Conservation (phyloP, 352 stramenopile species). For the Globisporangium carolinianum region DNA sequence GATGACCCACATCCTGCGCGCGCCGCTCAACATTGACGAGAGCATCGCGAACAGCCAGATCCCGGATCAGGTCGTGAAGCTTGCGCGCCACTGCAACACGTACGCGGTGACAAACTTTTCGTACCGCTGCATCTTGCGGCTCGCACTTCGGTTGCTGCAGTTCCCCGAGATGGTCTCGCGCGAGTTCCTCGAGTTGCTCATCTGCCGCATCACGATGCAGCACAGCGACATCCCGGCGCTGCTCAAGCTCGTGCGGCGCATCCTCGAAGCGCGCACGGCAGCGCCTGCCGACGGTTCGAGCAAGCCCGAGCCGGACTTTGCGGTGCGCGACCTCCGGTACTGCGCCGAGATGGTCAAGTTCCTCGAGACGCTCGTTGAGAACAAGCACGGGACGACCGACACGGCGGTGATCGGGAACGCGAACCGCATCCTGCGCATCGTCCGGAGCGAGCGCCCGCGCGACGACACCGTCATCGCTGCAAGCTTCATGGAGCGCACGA, state of each 20-base stretch:
- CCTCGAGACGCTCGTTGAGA: constrained; percentile 41
- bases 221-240: constrained; percentile 63
- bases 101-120: constrained; percentile 62
- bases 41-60: constrained; percentile 60
- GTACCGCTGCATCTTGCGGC: constrained; percentile 55
- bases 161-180: constrained; percentile 59
- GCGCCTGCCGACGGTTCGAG: constrained; percentile 19
- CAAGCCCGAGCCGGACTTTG: constrained; percentile 31
- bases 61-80: constrained; percentile 65
- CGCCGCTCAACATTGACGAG: constrained; percentile 60
- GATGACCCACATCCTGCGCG: constrained; percentile 61
- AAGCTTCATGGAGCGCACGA: constrained; percentile 59
- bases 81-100: constrained; percentile 70
- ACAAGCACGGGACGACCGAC: constrained; percentile 33
- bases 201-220: constrained; percentile 62
- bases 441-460: constrained; percentile 49
- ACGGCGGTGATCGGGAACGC: constrained; percentile 53
- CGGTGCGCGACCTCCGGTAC: constrained; percentile 63
- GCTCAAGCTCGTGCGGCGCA: constrained; percentile 64
- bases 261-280: constrained; percentile 52
- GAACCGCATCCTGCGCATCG: constrained; percentile 68
- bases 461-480: constrained; percentile 38
- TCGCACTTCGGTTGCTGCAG: constrained; percentile 56
- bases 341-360: constrained; percentile 54
- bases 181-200: constrained; percentile 68